Evolutionary conservation across 495 filamentous ascomycete genomes (phyloP), one percentile per base, ranked within the genome.

Genomic region (Neohortaea acidophila): DNA sequence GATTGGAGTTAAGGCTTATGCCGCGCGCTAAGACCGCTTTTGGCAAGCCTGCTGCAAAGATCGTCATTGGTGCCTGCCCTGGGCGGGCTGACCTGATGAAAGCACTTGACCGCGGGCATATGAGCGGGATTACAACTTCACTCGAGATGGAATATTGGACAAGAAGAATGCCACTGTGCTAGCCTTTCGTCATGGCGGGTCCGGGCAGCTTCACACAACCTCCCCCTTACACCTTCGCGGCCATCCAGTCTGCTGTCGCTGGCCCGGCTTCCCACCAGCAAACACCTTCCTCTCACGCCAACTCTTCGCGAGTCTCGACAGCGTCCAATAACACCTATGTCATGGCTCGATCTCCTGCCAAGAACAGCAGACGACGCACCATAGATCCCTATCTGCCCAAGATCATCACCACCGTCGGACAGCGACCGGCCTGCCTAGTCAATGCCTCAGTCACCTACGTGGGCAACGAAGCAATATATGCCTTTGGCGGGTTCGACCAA

Each of bases 361-460:
- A 75, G 44, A 75, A 71, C 59, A 70, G 68, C 33, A 67, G 72
- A 35, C 68, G 68, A 31, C 66, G 69, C 19, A 56, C 62, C 18
- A 66, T 62, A 47, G 80, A 85, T 48, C 68, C 70, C 45, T 87
- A 91, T 58, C 76, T 74, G 26, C 86, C 86, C 8, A 77, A 72
- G 51, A 75, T 93, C 13, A 81, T 75, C 38, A 55, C 55, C 14
- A 61, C 56, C n/a, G 67, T 83, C 35, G 89, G 89, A 27, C 82
- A 89, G 58, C 67, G 84, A 36, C 86, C 92, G 7, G 84, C 91
- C 34, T 94, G 89, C 52, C 70, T 97, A 27, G 87, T 96, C 38
- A 96, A 94, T 66, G 89, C 89, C 38, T 94, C 91, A 11, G 85
- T 96, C 36, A 96, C 89, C 13, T 94, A 92, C 59, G 92, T 86